Conservation (phyloP, 441 rosid genomes). For the Aquilaria agallochum region DNA sequence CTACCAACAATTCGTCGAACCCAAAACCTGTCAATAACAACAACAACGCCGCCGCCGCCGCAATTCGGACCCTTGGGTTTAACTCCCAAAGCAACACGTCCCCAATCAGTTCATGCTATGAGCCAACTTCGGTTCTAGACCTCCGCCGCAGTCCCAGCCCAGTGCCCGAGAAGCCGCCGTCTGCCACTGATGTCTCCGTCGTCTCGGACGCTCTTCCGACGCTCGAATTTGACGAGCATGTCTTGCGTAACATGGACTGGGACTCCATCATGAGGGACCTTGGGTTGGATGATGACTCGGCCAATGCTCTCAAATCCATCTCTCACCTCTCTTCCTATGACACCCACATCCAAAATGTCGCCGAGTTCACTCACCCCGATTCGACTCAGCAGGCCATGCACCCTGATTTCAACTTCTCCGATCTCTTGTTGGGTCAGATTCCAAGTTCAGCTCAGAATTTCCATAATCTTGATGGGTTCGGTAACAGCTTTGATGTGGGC, state of each 20-base stretch:
- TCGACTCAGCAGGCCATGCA: conserved; percentile 27
- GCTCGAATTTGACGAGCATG: conserved; percentile 65
- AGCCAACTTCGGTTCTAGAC: conserved; percentile 89
- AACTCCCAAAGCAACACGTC: neutral
- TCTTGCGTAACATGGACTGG: conserved; percentile 72
- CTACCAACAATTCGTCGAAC: conserved; percentile 21
- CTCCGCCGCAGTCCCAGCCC: conserved; percentile 54
- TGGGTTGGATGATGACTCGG: conserved; percentile 64
- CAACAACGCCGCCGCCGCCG: conserved; percentile 15
- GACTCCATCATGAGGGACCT: conserved; percentile 82
- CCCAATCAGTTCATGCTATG: conserved; percentile 29
- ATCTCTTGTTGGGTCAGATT: conserved; percentile 4
- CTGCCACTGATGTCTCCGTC: conserved; percentile 14
- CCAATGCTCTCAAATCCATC: conserved; percentile 22
- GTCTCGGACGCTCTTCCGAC: conserved; percentile 16
- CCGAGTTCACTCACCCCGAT: conserved; percentile 34
- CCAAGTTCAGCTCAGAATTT: conserved; percentile 7
- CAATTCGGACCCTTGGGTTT: conserved; percentile 14
- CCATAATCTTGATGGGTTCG: conserved; percentile 20
- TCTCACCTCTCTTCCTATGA: conserved; percentile 25
- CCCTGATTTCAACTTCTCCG: conserved; percentile 23
- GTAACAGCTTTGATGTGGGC: conserved; percentile 23
- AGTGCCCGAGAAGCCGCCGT: conserved; percentile 22
- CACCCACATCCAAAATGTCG: conserved; percentile 35
- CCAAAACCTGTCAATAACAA: conserved; percentile 24